Percentiles rank a stretch among this genome's conserved stretches.
phyloP scores from a whole-genome alignment of 2,329 filamentous ascomycete species.

The Falciphora oryzae region DNA sequence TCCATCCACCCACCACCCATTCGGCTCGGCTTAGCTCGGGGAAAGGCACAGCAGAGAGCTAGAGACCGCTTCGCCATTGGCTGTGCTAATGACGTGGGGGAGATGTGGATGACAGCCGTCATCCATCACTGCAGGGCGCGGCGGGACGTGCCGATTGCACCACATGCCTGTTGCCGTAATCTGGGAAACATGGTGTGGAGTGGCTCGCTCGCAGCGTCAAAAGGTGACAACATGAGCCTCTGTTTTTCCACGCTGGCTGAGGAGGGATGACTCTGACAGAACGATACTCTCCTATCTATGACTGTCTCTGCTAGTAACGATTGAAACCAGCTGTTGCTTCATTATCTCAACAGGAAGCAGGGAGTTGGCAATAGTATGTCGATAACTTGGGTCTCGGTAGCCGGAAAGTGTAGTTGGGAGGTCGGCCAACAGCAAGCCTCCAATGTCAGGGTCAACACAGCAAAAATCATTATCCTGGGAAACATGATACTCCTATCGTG shows the following conservation, averaged over 20 bases:
- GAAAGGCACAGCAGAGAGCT: background rate
- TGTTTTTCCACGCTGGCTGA: too few species aligned
- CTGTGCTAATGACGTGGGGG: background rate
- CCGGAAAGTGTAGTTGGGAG: background rate
- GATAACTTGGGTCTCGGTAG: background rate
- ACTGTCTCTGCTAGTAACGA: background rate
- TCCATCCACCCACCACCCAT: background rate
- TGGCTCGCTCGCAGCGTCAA: background rate
- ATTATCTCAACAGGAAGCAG: background rate
- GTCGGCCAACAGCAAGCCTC: background rate
- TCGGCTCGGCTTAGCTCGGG: background rate
- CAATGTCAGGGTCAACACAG: background rate
- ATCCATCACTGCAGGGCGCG: background rate
- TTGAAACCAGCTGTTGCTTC: background rate
- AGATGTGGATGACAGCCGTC: background rate
- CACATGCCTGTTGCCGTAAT: background rate
- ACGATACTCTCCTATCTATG: background rate
- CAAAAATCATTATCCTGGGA: background rate
- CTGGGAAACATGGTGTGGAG: background rate
- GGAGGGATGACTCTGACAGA: too few species aligned
- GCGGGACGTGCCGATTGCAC: background rate
- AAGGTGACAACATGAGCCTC: background rate
- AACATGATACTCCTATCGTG: background rate
- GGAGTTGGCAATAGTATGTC: background rate
- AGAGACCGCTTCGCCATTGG: background rate